phyloP scores from a whole-genome alignment of 192 early-diverging fungal genomes.

The Kappamyces sp. region DNA sequence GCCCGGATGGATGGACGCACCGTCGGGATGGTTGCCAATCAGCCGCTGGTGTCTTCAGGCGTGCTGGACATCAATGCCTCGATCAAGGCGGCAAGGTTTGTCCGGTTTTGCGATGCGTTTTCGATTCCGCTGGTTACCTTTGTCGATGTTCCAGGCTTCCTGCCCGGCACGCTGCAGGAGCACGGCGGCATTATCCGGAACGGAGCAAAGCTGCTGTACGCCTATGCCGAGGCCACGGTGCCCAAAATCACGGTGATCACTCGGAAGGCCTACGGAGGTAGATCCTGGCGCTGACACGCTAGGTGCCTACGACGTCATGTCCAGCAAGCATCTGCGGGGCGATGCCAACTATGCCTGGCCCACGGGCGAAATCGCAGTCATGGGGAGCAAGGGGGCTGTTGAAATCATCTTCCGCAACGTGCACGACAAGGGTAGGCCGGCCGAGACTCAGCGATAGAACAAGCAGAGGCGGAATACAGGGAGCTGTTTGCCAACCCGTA shows the following conservation, averaged over 20 bases:
- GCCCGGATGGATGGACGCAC: conserved; percentile 77
- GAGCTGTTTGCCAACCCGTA: conserved; percentile 90
- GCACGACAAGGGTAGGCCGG: conserved; percentile 48
- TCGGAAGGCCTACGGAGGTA: conserved; percentile 92
- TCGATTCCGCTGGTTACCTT: conserved; percentile 89
- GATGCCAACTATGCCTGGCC: conserved; percentile 93
- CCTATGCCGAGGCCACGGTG: conserved; percentile 93
- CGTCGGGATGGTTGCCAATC: conserved; percentile 88
- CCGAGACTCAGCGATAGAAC: conserved; percentile 68
- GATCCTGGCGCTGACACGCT: conserved; percentile 13
- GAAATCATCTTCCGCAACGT: conserved; percentile 84
- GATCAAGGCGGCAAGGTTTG: conserved; percentile 92
- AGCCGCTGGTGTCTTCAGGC: conserved; percentile 90
- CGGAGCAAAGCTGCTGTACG: conserved; percentile 93
- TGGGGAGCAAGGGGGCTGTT: conserved; percentile 96
- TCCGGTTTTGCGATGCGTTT: conserved; percentile 95
- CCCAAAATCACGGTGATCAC: conserved; percentile 95
- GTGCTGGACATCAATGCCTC: conserved; percentile 93
- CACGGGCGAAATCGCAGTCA: conserved; percentile 96
- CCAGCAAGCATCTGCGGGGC: conserved; percentile 89
- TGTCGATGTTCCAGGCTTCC: conserved; percentile 95
- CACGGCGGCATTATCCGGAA: conserved; percentile 94
- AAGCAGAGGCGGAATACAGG: conserved; percentile 10
- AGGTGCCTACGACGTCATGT: conserved; percentile 57
- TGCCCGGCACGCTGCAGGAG: conserved; percentile 91